These are phyloP conservation scores for Porogramme epimiltina DNA, from an alignment of 1,284 basidiomycete species.

Conservation along the genomic window DNA sequence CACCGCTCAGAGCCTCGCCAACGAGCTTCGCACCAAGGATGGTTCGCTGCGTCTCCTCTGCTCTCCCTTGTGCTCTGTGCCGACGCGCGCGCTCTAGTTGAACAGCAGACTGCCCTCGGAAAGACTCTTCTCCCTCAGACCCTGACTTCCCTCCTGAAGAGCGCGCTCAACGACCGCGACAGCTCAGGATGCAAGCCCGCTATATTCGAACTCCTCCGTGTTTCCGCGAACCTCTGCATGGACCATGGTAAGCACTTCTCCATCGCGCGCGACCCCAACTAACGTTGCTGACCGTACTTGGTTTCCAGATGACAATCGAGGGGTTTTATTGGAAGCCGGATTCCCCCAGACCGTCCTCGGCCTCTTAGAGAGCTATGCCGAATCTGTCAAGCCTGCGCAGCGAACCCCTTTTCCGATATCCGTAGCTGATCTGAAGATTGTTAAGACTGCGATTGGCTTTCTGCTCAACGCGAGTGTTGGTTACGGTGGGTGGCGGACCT, in stretches of 20 bases:
- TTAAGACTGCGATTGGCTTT: constrained; percentile 79
- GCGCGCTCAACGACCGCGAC: constrained; percentile 50
- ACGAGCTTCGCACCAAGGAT: constrained; percentile 58
- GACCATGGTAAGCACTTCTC: constrained; percentile 61
- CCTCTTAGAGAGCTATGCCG: constrained; percentile 70
- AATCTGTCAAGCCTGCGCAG: constrained; percentile 46
- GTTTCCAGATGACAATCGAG: constrained; percentile 60
- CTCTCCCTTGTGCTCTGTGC: constrained; percentile 13
- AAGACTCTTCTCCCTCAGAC: constrained; percentile 63
- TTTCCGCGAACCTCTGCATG: constrained; percentile 79
- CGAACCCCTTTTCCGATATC: constrained; percentile 50
- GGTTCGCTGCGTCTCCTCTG: constrained; percentile 27
- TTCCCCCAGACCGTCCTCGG: constrained; percentile 67
- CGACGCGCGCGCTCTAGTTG: constrained; percentile 43
- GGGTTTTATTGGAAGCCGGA: constrained; percentile 64
- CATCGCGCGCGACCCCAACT: not conserved
- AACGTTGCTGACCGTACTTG: constrained; percentile 10
- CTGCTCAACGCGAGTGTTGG: constrained; percentile 80
- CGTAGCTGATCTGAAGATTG: constrained; percentile 65
- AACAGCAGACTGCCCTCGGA: constrained; percentile 72
- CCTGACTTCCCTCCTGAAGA: constrained; percentile 58
- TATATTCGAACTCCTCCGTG: constrained; percentile 69
- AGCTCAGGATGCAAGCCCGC: constrained; percentile 50
- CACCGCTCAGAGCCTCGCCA: constrained; percentile 59
- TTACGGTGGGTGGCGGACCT: constrained; percentile 56